Evolutionary conservation across 176 grass and related monocot species (phyloP).

Genomic region (Tillandsia fasciculata): DNA sequence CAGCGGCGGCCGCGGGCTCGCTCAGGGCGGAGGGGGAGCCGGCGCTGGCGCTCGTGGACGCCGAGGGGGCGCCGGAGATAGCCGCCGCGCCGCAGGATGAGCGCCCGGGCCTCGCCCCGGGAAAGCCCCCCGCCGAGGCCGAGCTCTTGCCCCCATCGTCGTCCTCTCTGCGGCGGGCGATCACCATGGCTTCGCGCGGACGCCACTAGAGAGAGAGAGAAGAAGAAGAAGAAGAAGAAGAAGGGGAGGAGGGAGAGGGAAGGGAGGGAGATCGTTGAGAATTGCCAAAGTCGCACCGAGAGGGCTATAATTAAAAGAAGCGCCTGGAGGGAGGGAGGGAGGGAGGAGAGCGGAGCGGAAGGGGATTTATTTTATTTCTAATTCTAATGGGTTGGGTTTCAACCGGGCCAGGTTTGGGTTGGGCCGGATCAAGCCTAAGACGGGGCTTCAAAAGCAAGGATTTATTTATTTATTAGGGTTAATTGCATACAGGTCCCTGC

Average conservation of each 20-base stretch:
- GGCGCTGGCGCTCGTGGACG: slow-evolving; percentile 55
- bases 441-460: no score
- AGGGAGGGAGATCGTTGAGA: slow-evolving; percentile 8
- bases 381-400: no score
- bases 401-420: no score
- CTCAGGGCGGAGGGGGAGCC: slow-evolving; percentile 51
- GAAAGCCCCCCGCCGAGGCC: slow-evolving; percentile 2
- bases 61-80: slow-evolving; percentile 50
- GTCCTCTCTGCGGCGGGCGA: slow-evolving; percentile 1
- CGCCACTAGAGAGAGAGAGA: not conserved
- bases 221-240: not conserved
- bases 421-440: no score
- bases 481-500: no score
- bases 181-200: slow-evolving; percentile 18
- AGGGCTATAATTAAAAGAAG: no score
- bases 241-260: slow-evolving; percentile 9
- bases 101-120: not conserved
- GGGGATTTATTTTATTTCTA: no score
- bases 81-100: slow-evolving; percentile 27
- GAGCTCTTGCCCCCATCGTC: slow-evolving; percentile 3
- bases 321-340: no score
- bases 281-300: no score
- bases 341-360: no score
- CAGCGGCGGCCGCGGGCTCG: slow-evolving; percentile 33
- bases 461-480: no score